phyloP scores from a whole-genome alignment of 176 grass and related monocot genomes.

The Juncus inflexus region DNA sequence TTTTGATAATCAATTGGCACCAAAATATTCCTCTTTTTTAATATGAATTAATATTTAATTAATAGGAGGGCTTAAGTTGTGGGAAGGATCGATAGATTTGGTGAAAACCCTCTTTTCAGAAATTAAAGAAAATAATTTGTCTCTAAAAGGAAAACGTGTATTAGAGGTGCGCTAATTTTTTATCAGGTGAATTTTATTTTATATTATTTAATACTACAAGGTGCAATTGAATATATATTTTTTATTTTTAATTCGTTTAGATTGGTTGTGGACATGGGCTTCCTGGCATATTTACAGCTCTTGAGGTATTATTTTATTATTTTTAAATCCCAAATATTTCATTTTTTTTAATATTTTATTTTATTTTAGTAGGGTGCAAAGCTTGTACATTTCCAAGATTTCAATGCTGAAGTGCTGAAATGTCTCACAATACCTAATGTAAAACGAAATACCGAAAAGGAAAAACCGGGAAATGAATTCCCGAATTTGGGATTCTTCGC shows the following conservation, averaged over 20 bases:
- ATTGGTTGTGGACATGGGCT: constrained; percentile 95
- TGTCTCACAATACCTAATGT: constrained; percentile 89
- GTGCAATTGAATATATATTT: constrained; percentile 11
- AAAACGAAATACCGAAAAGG: constrained; percentile 57
- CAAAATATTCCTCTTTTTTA: constrained; percentile 1
- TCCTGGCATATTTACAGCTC: constrained; percentile 71
- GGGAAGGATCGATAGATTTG: constrained; percentile 90
- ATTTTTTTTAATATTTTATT: constrained; percentile 25
- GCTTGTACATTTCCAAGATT: constrained; percentile 91
- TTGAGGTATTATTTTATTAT: constrained; percentile 49
- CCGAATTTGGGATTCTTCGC: constrained; percentile 65
- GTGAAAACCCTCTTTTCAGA: constrained; percentile 56
- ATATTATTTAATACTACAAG: background rate
- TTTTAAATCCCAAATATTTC: constrained; percentile 8
- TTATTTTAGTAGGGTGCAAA: constrained; percentile 50
- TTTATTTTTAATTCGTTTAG: constrained; percentile 44
- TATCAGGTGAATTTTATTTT: background rate
- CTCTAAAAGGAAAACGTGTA: constrained; percentile 55
- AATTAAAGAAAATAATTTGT: constrained; percentile 34
- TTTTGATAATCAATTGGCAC: constrained; percentile 7
- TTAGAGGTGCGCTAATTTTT: constrained; percentile 58
- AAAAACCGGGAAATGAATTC: constrained; percentile 30
- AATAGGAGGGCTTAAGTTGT: constrained; percentile 86
- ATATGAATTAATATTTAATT: constrained; percentile 16
- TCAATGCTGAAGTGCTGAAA: constrained; percentile 90